Conservation (phyloP, 2,329 filamentous ascomycete species). For the Xylariaceae sp. region DNA sequence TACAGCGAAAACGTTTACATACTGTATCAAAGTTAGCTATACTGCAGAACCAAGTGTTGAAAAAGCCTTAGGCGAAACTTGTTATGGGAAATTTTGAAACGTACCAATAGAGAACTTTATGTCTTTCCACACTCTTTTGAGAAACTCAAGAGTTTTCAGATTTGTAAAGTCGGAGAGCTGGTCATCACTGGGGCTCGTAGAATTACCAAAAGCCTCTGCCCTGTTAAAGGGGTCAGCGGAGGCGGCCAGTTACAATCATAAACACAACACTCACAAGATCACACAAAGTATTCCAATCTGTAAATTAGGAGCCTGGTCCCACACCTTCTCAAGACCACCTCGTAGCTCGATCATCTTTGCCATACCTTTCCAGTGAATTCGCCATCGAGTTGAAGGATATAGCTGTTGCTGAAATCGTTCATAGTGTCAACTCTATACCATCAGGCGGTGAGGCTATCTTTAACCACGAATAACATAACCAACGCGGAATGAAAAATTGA, state of each 20-base stretch:
- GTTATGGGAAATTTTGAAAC: not conserved
- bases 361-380: conserved; percentile 28
- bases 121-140: conserved; percentile 19
- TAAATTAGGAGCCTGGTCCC: conserved; percentile 12
- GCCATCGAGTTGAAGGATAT: conserved; percentile 23
- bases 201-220: conserved; percentile 29
- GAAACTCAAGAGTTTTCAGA: conserved; percentile 21
- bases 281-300: conserved; percentile 14
- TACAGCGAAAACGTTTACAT: no score
- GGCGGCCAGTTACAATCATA: not conserved
- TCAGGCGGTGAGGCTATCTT: no score
- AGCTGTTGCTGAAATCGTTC: conserved; percentile 11
- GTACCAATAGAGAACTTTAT: not conserved
- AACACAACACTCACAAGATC: conserved; percentile 22
- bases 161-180: conserved; percentile 14
- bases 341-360: conserved; percentile 27
- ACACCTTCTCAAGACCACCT: conserved; percentile 24
- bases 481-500: not conserved
- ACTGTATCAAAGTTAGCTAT: no score
- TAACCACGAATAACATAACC: no score
- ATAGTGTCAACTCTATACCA: no score
- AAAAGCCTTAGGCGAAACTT: no score
- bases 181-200: conserved; percentile 30
- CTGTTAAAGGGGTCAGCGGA: conserved; percentile 10
- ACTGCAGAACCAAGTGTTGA: no score